Percentiles rank a stretch among this genome's conserved stretches.
Evolutionary conservation across 495 filamentous ascomycete species (phyloP).

Genomic region (Aspergillus diversus): DNA sequence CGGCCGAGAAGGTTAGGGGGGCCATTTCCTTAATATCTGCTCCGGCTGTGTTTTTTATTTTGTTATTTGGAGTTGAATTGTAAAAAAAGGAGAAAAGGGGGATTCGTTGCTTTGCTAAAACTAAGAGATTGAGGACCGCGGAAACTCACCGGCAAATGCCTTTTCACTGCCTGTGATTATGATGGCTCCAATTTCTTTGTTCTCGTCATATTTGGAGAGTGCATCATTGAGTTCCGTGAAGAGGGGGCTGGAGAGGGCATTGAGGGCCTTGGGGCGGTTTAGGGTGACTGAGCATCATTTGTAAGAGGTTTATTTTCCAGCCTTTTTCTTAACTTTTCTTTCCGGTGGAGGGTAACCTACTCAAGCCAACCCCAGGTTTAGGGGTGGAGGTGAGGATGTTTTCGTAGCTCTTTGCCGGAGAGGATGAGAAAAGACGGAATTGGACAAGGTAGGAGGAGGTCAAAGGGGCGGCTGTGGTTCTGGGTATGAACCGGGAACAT

Average conservation of each 20-base stretch:
- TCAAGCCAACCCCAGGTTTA: constrained; percentile 84
- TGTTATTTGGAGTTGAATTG: constrained; percentile 8
- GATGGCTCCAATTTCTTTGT: constrained; percentile 71
- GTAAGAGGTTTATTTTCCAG: background rate
- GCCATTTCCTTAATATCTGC: constrained; percentile 99
- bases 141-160: constrained; percentile 73
- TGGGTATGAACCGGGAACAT: constrained; percentile 60
- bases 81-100: background rate
- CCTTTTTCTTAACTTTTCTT: background rate
- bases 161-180: constrained; percentile 84
- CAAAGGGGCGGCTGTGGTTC: constrained; percentile 47
- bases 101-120: background rate
- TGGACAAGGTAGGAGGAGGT: constrained; percentile 50
- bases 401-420: constrained; percentile 66
- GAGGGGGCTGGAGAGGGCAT: constrained; percentile 86
- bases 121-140: background rate
- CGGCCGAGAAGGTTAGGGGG: constrained; percentile 79
- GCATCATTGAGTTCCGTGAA: constrained; percentile 88
- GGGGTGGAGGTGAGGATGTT: constrained; percentile 79
- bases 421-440: constrained; percentile 63
- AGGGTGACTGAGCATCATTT: constrained; percentile 70
- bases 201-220: constrained; percentile 70
- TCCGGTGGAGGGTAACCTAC: constrained; percentile 50
- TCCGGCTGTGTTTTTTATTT: constrained; percentile 58
- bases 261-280: constrained; percentile 92